Evolutionary conservation across 345 rosid genomes (phyloP), one percentile per base, ranked within the genome.

Genomic region (Boechera stricta): DNA sequence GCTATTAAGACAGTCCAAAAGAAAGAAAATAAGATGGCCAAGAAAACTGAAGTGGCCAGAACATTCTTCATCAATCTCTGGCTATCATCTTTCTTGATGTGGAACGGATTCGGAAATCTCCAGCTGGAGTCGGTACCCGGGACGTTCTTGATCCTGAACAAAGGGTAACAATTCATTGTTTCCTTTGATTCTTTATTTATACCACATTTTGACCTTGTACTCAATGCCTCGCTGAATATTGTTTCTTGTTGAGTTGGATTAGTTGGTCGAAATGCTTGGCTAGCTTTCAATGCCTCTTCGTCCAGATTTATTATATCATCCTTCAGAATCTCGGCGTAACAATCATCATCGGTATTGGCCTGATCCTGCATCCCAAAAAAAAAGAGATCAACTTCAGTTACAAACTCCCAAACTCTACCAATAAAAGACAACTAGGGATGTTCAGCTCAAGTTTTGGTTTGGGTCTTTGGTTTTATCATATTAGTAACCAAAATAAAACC

Each of bases 241-340:
- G 73, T 21, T 48, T 78, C 32, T 60, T 72, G 77, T 21, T 52
- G 77, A 41, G 73, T 78, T 24, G 38, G 74, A 66, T 71, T 3
- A 35, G 45, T 42, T 51, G 69, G 35, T 66, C 64, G 56, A 59
- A 52, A 53, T n/a, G 81, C 39, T 32, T 78, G 77, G 64, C 16
- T 78, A 18, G 77, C 77, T 72, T 72, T 78, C 21, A 73, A 0
- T 35, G 74, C 77, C 28, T 53, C 74, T 47, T 87, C 89, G 9
- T 92, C 97, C 1, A 94, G 89, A 13, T 84, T 78, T 81, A 90
- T 82, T 72, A 92, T 92, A 61, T 92, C 98, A 55, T 91, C 95
- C 5, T 91, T 89, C 36, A 92, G 64, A 76, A 91, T 90, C 59
- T 92, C 97, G 5, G 95, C 93, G 45, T 72, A 94, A 42, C 77